Evolutionary conservation across 2,329 filamentous ascomycete genomes (phyloP).

Genomic region (Trichophyton benhamiae): DNA sequence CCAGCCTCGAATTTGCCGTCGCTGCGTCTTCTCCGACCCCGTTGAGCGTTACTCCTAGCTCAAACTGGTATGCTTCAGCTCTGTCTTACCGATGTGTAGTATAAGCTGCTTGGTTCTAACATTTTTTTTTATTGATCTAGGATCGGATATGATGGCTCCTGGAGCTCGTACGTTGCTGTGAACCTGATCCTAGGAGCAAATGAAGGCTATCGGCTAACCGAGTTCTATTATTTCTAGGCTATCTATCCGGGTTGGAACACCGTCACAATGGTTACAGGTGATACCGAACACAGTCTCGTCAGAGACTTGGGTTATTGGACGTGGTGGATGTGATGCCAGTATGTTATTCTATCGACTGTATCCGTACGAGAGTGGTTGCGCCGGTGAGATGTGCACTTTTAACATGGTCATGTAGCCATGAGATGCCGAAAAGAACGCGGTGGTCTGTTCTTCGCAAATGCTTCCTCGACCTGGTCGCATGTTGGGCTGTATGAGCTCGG

Average conservation of each 20-base stretch:
- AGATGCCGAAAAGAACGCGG: conserved; percentile 19
- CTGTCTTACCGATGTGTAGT: not conserved
- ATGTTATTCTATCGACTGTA: conserved; percentile 4
- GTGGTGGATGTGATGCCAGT: conserved; percentile 20
- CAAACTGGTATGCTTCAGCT: conserved; percentile 9
- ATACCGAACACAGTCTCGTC: conserved; percentile 20
- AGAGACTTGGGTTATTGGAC: conserved; percentile 22
- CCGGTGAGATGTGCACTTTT: not conserved
- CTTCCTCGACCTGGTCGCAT: conserved; percentile 23
- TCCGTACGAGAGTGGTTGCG: not conserved
- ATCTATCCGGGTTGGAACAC: conserved; percentile 20
- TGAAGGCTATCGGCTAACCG: not conserved
- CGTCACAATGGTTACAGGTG: conserved; percentile 21
- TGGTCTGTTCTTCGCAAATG: conserved; percentile 22
- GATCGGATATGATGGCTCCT: conserved; percentile 18
- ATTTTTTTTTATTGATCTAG: not conserved
- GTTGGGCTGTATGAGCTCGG: conserved; percentile 20
- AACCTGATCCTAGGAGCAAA: not conserved
- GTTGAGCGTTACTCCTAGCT: conserved; percentile 6
- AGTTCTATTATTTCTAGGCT: conserved; percentile 7
- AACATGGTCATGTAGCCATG: conserved; percentile 4
- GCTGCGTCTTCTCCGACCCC: conserved; percentile 1
- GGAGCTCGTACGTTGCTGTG: conserved; percentile 16
- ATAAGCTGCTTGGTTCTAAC: not conserved
- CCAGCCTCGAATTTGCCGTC: not conserved